Evolutionary conservation across 2,329 filamentous ascomycete genomes (phyloP), one percentile per base, ranked within the genome.

Genomic region (Emericellopsis atlantica): DNA sequence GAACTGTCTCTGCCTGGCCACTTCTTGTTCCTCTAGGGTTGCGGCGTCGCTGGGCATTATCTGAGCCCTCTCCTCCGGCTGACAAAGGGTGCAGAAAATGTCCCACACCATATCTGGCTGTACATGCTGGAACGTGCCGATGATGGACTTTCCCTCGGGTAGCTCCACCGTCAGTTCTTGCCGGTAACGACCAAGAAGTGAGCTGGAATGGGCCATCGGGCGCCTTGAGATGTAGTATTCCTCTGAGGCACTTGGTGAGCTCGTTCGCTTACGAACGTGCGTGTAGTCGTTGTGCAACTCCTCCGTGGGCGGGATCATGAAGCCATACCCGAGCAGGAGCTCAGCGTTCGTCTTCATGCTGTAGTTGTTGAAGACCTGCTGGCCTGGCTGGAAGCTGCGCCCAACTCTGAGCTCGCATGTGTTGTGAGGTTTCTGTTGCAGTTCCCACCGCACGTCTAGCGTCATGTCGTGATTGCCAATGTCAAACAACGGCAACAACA

Each of bases 321-420:
- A 81, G 3, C 76, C 76, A 50, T 82, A 82, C 0, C 70, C 76
- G 2, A 81, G 60, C 1, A 82, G 64, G 21, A 82, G 61, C 59
- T 85, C 80, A 44, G 79, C 81, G 50, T 87, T 88, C 6, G 81
- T 84, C 57, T 85, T 84, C 51, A 64, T 56, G 24, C 82, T 82
- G 52, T 88, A 88, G 55, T 84, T 86, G 61, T 85, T 84, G 51
- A 69, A 79, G 21, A 78, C 57, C 48, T 78, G 73, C 24, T 74
- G 56, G 0, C 78, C 76, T 0, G 73, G 59, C 5, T 47, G 38
- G 48, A 79, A 70, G 1, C 49, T 45, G 42, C 64, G 60, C 15
- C 52, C 54, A 8, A 66, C 64, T 14, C 56, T 51, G 9, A 79
- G 61, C 8, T 54, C 57, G 44, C 71, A 76, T 16, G 47, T 37